Evolutionary conservation across 805 yeast species (phyloP), one percentile per base, ranked within the genome.

Genomic region (Candida boleticola): DNA sequence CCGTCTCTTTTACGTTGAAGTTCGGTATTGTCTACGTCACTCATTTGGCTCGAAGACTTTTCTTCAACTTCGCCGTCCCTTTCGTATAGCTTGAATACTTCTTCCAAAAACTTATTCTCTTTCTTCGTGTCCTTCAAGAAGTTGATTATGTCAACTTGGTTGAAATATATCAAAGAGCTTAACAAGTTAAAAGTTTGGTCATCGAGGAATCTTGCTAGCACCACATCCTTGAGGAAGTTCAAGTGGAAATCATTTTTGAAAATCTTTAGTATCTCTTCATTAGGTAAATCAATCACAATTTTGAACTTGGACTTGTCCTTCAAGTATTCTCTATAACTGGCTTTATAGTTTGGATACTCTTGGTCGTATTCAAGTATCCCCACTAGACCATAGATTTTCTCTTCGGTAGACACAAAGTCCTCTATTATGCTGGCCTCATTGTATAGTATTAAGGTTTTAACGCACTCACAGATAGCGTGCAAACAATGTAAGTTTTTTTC

Each of bases 361-460:
- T 93, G 85, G 59, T 93, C 97, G 60, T 89, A 68, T 60, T 93
- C 99, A 36, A 92, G 63, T 10, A 89, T 84, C 1, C 96, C 96
- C 10, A 83, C 76, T 3, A 88, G 64, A 1, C 85, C 85, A 52
- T 59, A 36, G 7, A 67, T 55, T 30, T 60, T 64, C 7, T 55
- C 56, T 38, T 66, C 71, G 6, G 57, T 45, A 3, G 57, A 50
- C 3, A 68, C 46, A 10, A 70, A 55, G 34, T 60, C 63, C 36
- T 66, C 73, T 11, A 70, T 47, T 10, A 70, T 47, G 4, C 50
- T 18, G 4, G 57, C 49, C 37, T 90, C 97, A 54, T 86, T 88
- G 62, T 84, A 83, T 22, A 85, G 66, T 16, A 89, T 70, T 29
- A 84, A 58, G 1, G 85, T 74, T 61, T 89, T 92, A 39, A 88